Base-by-base conservation (phyloP, 257 asterid genomes). In the Mentha longifolia region DNA sequence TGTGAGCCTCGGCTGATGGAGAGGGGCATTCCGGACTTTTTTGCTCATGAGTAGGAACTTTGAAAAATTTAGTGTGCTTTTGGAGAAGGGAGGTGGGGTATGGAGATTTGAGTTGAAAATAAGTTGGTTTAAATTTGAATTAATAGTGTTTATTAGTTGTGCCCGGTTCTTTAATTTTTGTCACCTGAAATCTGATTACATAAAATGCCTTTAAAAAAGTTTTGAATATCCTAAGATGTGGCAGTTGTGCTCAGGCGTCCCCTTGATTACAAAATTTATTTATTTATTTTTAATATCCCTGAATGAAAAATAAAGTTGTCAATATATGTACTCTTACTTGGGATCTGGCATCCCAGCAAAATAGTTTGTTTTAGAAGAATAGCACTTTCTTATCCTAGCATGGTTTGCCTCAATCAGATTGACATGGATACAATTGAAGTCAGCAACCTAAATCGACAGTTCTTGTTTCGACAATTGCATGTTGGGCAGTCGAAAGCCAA, bases 371-470 rank as follows among this genome's bases (percentile, higher is more conserved):
- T 51, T 1, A 14, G 49, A 15, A 54, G 70, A 28, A 19, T 8
- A 37, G 13, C 19, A 47, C 22, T 45, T 50, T 28, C 49, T 46
- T 16, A 35, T 25, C 71, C 25, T 64, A 9, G 19, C 37, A 37
- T 70, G 77, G 66, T 56, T 75, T 81, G 67, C 52, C 55, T 77
- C 28, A 4, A 47, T 85, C 97, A 95, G 99, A 92, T 95, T 81
- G 99, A 95, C 83, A 85, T 90, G 98, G 99, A 95, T 72, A 95
- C 99, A 17, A 95, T 95, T 33, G 99, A 95, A 84, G 99, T 95
- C 77, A 95, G 99, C 88, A 95, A 95, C 85, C 84, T 95, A n/a
- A 95, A 95, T 72, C 81, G 99, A 52, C 99, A 95, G 76, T 95
- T 95, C 83, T 79, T 95, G 84, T 95, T 95, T 75, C 95, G 98